Base-by-base conservation (phyloP, 768 basidiomycete genomes). In the Lyophyllum semitale region DNA sequence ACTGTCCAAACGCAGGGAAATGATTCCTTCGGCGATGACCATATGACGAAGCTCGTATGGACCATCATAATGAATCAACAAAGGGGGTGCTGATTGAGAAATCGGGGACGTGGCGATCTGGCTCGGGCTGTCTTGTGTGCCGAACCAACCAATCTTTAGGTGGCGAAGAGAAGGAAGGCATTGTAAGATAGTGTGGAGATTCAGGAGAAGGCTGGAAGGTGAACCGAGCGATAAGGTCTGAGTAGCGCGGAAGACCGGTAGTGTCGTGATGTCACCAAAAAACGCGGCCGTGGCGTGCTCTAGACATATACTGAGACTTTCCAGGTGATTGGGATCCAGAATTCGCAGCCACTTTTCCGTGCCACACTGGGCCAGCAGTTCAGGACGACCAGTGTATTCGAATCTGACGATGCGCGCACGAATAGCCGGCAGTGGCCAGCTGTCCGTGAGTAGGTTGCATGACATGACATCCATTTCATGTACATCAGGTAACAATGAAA, bases 31-130 rank as follows among this genome's bases (percentile, higher is more conserved):
- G 15, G 33, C 25, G 20, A 45, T 22, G 18, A 38, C 48, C 11
- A 30, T 30, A n/a, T 6, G 52, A 11, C 45, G 43, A 18, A 53
- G 44, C 44, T 45, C 32, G 32, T 23, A 53, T 25, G 52, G 52
- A 23, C 52, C 52, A 53, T 37, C 9, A 25, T 53, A 46, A 1
- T 9, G 17, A 5, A 23, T 7, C 42, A 53, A 33, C 2, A 41
- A 8, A 29, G 47, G 54, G 8, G 15, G 27, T 18, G 6, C 23
- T 2, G 23, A n/a, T 12, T 35, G 9, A 45, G 4, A 30, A 22
- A 29, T 35, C 11, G n/a, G 6, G 9, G 2, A 2, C 20, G 26
- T 6, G 15, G 40, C 27, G 27, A 30, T 20, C 23, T 48, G 1
- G 18, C 20, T 18, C 33, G 15, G 11, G 13, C 22, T 12, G 13